Conservation (phyloP, 176 grass and related monocot genomes). For the Avena sativa region DNA sequence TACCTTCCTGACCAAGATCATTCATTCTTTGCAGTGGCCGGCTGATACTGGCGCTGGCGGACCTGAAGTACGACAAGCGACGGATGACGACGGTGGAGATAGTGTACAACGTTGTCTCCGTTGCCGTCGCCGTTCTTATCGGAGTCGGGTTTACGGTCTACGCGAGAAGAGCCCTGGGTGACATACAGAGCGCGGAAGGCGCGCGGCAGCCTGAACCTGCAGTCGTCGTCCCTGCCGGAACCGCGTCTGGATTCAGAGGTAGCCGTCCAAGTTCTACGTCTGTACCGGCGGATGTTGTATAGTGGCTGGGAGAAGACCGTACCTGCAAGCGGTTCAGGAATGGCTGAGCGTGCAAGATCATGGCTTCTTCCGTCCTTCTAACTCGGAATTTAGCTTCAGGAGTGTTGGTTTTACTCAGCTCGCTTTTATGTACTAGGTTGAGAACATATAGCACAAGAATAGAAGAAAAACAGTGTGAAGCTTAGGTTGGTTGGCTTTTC, state of each 20-base stretch:
- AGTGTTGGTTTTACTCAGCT: not conserved
- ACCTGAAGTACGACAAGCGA: conserved; percentile 71
- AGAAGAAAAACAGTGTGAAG: not conserved
- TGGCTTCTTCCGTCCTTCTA: not conserved
- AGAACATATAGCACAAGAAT: not conserved
- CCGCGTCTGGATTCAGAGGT: conserved; percentile 39
- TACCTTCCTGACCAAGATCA: no score
- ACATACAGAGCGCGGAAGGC: conserved; percentile 49
- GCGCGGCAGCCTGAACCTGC: conserved; percentile 5
- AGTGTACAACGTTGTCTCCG: conserved; percentile 77
- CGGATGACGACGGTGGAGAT: conserved; percentile 85
- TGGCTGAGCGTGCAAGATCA: not conserved
- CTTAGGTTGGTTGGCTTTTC: not conserved
- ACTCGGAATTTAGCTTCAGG: not conserved
- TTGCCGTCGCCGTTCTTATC: conserved; percentile 53
- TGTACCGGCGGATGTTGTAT: conserved; percentile 53
- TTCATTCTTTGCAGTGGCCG: conserved; percentile 54
- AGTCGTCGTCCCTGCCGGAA: not conserved
- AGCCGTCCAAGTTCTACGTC: conserved; percentile 38
- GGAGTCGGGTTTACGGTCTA: conserved; percentile 75
- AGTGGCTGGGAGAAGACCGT: not conserved
- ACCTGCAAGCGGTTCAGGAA: not conserved
- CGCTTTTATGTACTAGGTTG: conserved; percentile 20
- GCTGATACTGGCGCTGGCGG: conserved; percentile 74
- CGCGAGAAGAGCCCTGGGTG: conserved; percentile 68